phyloP scores from a whole-genome alignment of 2,329 filamentous ascomycete genomes.

The Colletotrichum neosansevieriae region DNA sequence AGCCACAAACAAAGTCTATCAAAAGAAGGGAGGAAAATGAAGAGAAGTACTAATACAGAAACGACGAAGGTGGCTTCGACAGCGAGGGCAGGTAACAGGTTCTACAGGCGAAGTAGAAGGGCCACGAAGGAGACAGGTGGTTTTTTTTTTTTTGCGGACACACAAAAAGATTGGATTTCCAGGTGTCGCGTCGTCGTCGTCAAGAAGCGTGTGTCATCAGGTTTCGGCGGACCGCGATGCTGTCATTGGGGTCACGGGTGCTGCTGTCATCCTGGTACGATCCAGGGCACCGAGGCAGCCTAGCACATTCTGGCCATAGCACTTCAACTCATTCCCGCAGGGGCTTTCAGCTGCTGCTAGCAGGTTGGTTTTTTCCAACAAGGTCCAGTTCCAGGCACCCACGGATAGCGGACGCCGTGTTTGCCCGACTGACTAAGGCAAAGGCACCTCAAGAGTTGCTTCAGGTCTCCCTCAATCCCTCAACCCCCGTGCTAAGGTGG shows the following conservation, averaged over 20 bases:
- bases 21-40: slow-evolving; percentile 4
- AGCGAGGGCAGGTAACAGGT: slow-evolving; percentile 5
- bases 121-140: not conserved
- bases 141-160: slow-evolving; percentile 18
- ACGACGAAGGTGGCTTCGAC: not conserved
- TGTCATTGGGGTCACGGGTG: slow-evolving; percentile 30
- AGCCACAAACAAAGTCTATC: slow-evolving; percentile 4
- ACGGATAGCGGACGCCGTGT: slow-evolving; percentile 5
- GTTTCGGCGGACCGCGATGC: slow-evolving; percentile 33
- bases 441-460: not conserved
- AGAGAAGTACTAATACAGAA: slow-evolving; percentile 5
- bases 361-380: not conserved
- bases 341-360: not conserved
- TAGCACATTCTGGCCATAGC: not conserved
- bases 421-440: slow-evolving; percentile 24
- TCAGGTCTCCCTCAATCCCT: not conserved
- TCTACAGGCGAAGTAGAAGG: not conserved
- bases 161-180: slow-evolving; percentile 1
- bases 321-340: not conserved
- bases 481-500: not conserved
- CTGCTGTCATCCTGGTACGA: slow-evolving; percentile 35
- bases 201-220: slow-evolving; percentile 24
- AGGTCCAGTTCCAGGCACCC: not conserved
- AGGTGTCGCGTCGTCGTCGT: slow-evolving; percentile 30
- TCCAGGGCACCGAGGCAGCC: slow-evolving; percentile 7